phyloP scores from a whole-genome alignment of 495 filamentous ascomycete species.

The Aspergillus egyptiacus region DNA sequence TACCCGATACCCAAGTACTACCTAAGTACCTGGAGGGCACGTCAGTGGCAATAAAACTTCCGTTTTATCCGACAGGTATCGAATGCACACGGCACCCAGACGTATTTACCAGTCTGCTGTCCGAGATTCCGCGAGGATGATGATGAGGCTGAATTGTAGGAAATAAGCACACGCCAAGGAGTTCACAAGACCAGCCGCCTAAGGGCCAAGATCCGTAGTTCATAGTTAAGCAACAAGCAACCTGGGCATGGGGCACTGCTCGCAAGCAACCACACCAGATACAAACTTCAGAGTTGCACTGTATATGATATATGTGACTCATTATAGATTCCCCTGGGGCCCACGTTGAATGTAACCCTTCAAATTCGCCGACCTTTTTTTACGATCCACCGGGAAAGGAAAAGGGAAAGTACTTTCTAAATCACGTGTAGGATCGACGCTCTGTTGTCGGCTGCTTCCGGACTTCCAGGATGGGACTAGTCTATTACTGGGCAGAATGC shows the following conservation, averaged over 20 bases:
- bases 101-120: not conserved
- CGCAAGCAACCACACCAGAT: no score
- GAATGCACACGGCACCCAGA: not conserved
- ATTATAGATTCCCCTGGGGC: no score
- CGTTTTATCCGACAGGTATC: not conserved
- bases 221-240: no score
- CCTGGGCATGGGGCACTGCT: no score
- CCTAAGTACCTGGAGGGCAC: not conserved
- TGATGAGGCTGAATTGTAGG: not conserved
- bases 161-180: constrained; percentile 10
- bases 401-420: not conserved
- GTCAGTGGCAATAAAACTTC: not conserved
- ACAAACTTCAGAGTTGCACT: no score
- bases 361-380: constrained; percentile 3
- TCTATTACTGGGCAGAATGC: not conserved
- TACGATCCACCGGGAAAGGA: not conserved
- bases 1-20: not conserved
- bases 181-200: constrained; percentile 7
- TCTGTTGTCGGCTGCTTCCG: constrained; percentile 10
- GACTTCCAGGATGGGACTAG: not conserved
- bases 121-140: not conserved
- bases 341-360: constrained; percentile 3
- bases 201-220: constrained; percentile 13
- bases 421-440: constrained; percentile 6
- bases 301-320: no score